Conservation (phyloP, 1,284 basidiomycete genomes). For the Stygiomarasmius scandens region DNA sequence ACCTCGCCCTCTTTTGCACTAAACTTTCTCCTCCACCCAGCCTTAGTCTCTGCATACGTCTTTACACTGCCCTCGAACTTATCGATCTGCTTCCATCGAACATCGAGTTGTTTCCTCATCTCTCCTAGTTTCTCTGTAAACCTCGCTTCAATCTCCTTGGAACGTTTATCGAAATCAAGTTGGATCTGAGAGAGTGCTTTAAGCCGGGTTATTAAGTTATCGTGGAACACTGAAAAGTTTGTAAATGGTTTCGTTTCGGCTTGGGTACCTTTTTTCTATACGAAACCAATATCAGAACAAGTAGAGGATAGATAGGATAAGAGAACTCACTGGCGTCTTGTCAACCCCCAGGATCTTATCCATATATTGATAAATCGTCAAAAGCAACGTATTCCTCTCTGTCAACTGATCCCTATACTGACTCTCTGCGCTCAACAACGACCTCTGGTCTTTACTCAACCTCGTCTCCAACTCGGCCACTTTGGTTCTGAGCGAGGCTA, state of each 20-base stretch:
- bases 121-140: slow-evolving; percentile 75
- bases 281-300: slow-evolving; percentile 6
- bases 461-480: slow-evolving; percentile 80
- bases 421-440: slow-evolving; percentile 70
- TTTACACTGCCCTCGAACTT: slow-evolving; percentile 90
- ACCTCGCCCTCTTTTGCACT: slow-evolving; percentile 86
- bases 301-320: slow-evolving; percentile 12
- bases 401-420: slow-evolving; percentile 89
- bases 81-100: slow-evolving; percentile 91
- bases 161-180: slow-evolving; percentile 83
- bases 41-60: slow-evolving; percentile 80
- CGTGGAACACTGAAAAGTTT: slow-evolving; percentile 93
- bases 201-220: slow-evolving; percentile 88
- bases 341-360: slow-evolving; percentile 92
- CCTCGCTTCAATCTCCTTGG: slow-evolving; percentile 77
- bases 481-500: slow-evolving; percentile 56
- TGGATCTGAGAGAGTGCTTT: slow-evolving; percentile 85
- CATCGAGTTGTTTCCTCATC: slow-evolving; percentile 87
- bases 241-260: slow-evolving; percentile 89
- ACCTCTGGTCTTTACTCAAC: slow-evolving; percentile 82
- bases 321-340: slow-evolving; percentile 70
- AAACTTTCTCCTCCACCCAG: slow-evolving; percentile 86
- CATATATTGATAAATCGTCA: slow-evolving; percentile 94
- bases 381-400: slow-evolving; percentile 88
- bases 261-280: slow-evolving; percentile 68